A percentile compares a stretch with the other conserved stretches of the same genome.
Conservation (phyloP, 2,329 filamentous ascomycete species). For the Fusarium chaquense region DNA sequence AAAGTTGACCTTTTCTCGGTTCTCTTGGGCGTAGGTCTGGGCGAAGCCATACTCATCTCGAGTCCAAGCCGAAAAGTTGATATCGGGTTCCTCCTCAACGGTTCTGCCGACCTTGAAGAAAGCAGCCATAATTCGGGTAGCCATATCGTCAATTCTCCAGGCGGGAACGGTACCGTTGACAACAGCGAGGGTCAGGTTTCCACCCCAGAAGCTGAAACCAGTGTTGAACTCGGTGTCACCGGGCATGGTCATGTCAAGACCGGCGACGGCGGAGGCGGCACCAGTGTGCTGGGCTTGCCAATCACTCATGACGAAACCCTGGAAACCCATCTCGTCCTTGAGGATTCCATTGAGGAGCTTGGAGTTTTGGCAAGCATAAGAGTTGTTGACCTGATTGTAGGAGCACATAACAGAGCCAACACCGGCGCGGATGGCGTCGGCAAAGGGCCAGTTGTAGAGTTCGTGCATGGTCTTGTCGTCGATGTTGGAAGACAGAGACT, state of each 20-base stretch:
- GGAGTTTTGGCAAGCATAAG: constrained; percentile 83
- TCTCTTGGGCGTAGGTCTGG: constrained; percentile 72
- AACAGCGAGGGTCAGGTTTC: constrained; percentile 88
- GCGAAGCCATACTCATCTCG: constrained; percentile 77
- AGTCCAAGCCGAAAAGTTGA: constrained; percentile 94
- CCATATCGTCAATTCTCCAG: constrained; percentile 93
- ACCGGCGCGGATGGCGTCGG: constrained; percentile 76
- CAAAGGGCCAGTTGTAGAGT: constrained; percentile 83
- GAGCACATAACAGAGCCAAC: constrained; percentile 75
- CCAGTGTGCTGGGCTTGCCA: constrained; percentile 82
- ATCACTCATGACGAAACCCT: constrained; percentile 84
- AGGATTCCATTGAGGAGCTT: constrained; percentile 79
- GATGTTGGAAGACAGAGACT: constrained; percentile 70
- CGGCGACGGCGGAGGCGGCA: constrained; percentile 74
- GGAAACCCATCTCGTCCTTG: constrained; percentile 84
- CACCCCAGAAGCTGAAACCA: constrained; percentile 81
- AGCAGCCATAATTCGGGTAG: constrained; percentile 80
- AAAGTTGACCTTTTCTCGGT: constrained; percentile 77
- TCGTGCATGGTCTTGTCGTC: constrained; percentile 82
- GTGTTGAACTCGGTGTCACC: constrained; percentile 83
- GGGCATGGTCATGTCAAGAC: constrained; percentile 90
- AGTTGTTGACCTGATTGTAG: constrained; percentile 85
- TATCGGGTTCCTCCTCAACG: constrained; percentile 60
- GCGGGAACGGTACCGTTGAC: constrained; percentile 90
- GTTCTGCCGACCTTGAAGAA: constrained; percentile 75